Evolutionary conservation across 345 rosid species (phyloP).

Genomic region (Aethionema arabicum): DNA sequence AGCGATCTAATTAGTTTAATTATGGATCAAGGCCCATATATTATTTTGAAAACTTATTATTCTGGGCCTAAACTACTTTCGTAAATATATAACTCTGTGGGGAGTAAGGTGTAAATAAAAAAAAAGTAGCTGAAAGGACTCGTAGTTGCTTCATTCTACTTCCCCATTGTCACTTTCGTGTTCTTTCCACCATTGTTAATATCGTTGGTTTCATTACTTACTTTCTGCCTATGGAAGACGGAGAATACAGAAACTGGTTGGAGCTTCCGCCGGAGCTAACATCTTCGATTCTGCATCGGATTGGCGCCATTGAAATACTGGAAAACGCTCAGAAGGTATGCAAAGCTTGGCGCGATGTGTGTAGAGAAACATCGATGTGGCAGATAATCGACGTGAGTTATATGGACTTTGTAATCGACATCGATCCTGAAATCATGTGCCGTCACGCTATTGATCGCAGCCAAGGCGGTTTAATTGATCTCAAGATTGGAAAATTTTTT

Average conservation of each 20-base stretch:
- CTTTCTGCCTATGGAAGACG: neutral
- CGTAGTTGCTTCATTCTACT: neutral
- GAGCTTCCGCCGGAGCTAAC: slow-evolving; percentile 56
- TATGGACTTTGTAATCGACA: neutral
- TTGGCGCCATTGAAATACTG: slow-evolving; percentile 40
- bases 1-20: no score
- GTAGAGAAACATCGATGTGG: slow-evolving; percentile 55
- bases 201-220: no score
- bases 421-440: slow-evolving; percentile 35
- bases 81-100: no score
- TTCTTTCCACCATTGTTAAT: no score
- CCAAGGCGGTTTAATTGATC: slow-evolving; percentile 43
- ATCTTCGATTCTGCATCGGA: slow-evolving; percentile 39
- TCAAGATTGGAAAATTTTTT: slow-evolving; percentile 40
- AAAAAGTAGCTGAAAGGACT: no score
- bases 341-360: slow-evolving; percentile 46
- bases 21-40: no score
- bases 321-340: slow-evolving; percentile 49
- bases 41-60: no score
- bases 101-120: no score
- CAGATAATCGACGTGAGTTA: slow-evolving; percentile 44
- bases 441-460: slow-evolving; percentile 57
- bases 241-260: slow-evolving; percentile 38
- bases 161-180: no score
- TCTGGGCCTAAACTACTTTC: neutral